Base-by-base conservation (phyloP, 495 filamentous ascomycete genomes). In the Penicillium parvum region DNA sequence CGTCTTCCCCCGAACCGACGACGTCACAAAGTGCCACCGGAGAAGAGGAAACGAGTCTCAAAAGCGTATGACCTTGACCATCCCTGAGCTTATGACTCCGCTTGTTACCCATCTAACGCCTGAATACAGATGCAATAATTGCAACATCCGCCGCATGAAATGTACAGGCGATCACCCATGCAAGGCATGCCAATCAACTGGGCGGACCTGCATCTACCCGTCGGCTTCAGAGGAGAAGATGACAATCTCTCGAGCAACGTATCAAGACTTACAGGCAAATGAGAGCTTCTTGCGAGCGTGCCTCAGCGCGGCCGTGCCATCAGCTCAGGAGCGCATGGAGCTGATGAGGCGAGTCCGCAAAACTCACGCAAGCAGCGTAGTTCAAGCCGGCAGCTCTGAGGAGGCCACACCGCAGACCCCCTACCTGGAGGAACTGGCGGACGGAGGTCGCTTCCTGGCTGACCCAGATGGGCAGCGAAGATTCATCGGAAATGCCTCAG, bases 1-100 rank as follows among this genome's bases (percentile, higher is more conserved):
- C 35, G 35, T 14, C 18, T 38, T 12, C 35, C 35, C 18, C 35
- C 35, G 7, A 38, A 38, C 17, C 9, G 35, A 23, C 18, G 35
- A 12, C 35, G 35, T 7, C 18, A 38, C 35, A 38, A 38, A 38
- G 35, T 38, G 21, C 35, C 35, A 7, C 19, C 35, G 23, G 35
- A 38, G 20, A 16, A 26, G n/a, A 38, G 35, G 17, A 38, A 38
- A 20, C 20, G 35, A 11, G 35, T 38, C 19, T 22, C 35, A 2
- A 38, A 38, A 38, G 35, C 35, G 35, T 38, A 38, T 35, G 32
- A n/a, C n/a, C n/a, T n/a, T n/a, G n/a, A n/a, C n/a, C n/a, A n/a
- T n/a, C 16, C 32, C 10, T 10, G 18, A 20, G 7, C 18, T 25
- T 20, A 22, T 19, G 12, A 0, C 0, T 21, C 14, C 21, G 5